Base-by-base conservation (phyloP, 169 alveolate genomes). In the Cryptosporidium parvum region DNA sequence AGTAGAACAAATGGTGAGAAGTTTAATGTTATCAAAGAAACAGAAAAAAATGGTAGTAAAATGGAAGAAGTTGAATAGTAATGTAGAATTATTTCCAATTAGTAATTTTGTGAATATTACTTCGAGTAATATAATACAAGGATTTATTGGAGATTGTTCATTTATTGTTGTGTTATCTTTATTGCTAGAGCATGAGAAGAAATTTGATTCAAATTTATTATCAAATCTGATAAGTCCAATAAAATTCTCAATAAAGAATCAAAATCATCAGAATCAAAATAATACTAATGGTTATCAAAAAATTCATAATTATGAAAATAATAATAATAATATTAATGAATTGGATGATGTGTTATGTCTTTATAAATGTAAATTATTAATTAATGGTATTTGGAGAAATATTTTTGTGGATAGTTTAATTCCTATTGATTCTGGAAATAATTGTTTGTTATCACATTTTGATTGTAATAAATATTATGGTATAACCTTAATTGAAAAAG, bases 71-170 rank as follows among this genome's bases (percentile, higher is more conserved):
- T 93, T 92, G 5, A 45, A 72, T 31, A 94, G 91, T 29, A 61
- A 75, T 14, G 62, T 91, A 31, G 58, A 87, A 26, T 56, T 58
- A 45, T 52, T 85, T 48, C 87, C 70, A 31, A 42, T 35, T 14
- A 69, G 85, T 45, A 85, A 84, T 53, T 84, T 67, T 33, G 42
- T 73, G 3, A 18, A 87, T 18, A 85, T 92, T 5, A 92, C 94
- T 9, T 72, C 89, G 21, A 42, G 69, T 23, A 65, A 80, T 51
- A 96, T 95, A 42, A 93, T 93, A 44, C 97, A 97, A 85, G 98
- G 98, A 14, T 95, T 94, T 87, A 97, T 96, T 16, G 99, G 98
- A 0, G 98, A 97, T 87, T 97, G 99, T 85, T 96, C 98, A 21
- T 96, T 96, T 70, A 91, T 97, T 16, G 92, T 97, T 4, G 92